Base-by-base conservation (phyloP, 306 rosid species). In the Pyrus bretschneideri region DNA sequence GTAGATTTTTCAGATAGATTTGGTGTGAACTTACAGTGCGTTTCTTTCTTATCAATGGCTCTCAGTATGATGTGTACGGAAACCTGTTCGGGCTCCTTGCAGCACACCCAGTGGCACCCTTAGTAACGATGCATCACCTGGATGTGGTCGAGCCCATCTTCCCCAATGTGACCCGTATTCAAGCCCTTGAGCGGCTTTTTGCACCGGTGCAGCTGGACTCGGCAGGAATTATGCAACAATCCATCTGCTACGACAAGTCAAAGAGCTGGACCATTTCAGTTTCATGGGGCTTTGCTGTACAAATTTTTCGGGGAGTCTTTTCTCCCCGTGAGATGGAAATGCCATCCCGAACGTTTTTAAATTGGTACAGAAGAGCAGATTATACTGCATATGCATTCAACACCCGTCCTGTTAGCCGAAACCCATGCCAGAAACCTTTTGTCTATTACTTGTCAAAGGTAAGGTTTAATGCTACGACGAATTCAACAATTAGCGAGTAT, bases 101-200 rank as follows among this genome's bases (percentile, higher is more conserved):
- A 1, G 90, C 99, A 3, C 99, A 96, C 78, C 99, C 99, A 0
- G 97, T 96, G 81, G 82, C 91, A 9, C 98, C 99, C 22, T 84
- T 96, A 69, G 99, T 96, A 55, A 88, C 99, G 4, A 83, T 96
- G 49, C 99, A 96, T 84, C 99, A 96, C 83, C 96, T 96, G 23
- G 99, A 96, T 76, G 90, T 96, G 29, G 99, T 93, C 18, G 99
- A 96, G 75, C 99, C 99, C 10, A 93, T 96, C 78, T 96, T 96
- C 83, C 99, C 99, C 2, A 87, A 92, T 9, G 81, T 17, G 21
- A 89, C 96, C 0, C 87, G 91, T 17, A 75, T 93, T 14, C 81
- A 91, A 76, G 97, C 99, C 30, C 93, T 96, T 62, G 81, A 82
- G 75, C 88, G 88, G 60, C 96, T 96, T 17, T 79, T 72, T 0